A percentile compares a stretch with the other conserved stretches of the same genome.
phyloP scores from a whole-genome alignment of 768 basidiomycete genomes.

The Mycena indigotica region DNA sequence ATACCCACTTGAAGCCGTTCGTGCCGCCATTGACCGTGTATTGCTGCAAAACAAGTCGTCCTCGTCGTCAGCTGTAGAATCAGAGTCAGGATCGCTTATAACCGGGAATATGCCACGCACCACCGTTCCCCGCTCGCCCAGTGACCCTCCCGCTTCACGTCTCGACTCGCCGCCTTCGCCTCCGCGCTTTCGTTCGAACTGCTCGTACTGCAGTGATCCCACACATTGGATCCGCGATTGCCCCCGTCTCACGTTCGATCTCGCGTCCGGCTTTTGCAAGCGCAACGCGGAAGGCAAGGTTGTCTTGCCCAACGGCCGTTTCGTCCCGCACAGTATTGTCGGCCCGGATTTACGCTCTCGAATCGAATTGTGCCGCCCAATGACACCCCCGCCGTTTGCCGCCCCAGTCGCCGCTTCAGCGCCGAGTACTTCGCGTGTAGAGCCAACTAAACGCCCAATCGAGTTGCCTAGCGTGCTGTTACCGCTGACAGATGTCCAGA shows the following conservation, averaged over 20 bases:
- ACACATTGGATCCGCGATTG: background rate
- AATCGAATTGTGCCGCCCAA: background rate
- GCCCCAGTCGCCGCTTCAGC: background rate
- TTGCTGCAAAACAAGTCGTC: background rate
- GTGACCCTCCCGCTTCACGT: too few relatives aligned
- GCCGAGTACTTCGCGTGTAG: background rate
- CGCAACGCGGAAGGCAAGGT: background rate
- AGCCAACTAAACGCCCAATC: background rate
- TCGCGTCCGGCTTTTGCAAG: background rate
- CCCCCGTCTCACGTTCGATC: background rate
- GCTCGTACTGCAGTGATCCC: background rate
- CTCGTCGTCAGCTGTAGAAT: too few relatives aligned
- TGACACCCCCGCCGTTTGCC: background rate
- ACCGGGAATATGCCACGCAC: too few relatives aligned
- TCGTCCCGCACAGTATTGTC: background rate
- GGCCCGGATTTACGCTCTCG: background rate
- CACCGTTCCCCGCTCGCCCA: background rate
- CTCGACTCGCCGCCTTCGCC: too few relatives aligned
- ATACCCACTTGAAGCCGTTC: background rate
- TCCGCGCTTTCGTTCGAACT: background rate
- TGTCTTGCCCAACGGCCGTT: background rate
- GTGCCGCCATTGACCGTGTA: background rate
- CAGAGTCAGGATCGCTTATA: too few relatives aligned
- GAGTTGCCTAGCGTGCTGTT: background rate
- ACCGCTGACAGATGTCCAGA: background rate